These are phyloP conservation scores for Blastobotrys terrestris DNA, from an alignment of 805 yeast genomes.

Conservation along the genomic window DNA sequence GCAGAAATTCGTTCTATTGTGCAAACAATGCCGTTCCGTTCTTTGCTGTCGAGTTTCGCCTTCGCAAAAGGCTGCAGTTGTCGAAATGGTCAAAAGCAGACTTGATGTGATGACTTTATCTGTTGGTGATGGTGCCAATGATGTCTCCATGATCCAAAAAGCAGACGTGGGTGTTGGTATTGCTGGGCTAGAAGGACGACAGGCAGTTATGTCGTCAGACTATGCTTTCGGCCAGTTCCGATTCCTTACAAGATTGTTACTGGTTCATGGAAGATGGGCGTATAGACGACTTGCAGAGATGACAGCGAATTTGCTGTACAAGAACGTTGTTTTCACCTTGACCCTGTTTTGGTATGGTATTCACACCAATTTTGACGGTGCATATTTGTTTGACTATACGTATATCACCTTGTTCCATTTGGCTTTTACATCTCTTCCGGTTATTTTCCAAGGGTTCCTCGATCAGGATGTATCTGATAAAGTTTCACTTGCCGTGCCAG, in stretches of 20 bases:
- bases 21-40: slow-evolving; percentile 74
- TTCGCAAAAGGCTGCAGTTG: slow-evolving; percentile 74
- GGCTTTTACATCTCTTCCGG: slow-evolving; percentile 76
- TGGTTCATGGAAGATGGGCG: slow-evolving; percentile 84
- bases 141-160: slow-evolving; percentile 82
- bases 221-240: slow-evolving; percentile 78
- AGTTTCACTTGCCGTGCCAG: slow-evolving; percentile 62
- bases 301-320: slow-evolving; percentile 75
- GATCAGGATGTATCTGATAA: slow-evolving; percentile 72
- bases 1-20: slow-evolving; percentile 56
- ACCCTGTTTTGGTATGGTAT: slow-evolving; percentile 75
- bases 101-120: slow-evolving; percentile 73
- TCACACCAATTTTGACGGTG: slow-evolving; percentile 63
- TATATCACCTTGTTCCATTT: slow-evolving; percentile 72
- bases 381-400: slow-evolving; percentile 72
- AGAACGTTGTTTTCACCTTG: slow-evolving; percentile 66
- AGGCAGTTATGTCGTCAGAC: slow-evolving; percentile 82
- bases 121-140: slow-evolving; percentile 83
- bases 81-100: slow-evolving; percentile 54
- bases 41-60: slow-evolving; percentile 82
- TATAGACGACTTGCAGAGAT: slow-evolving; percentile 67
- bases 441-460: slow-evolving; percentile 61
- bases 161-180: slow-evolving; percentile 83
- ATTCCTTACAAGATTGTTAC: slow-evolving; percentile 53
- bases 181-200: slow-evolving; percentile 83